Conservation (phyloP, 2,329 filamentous ascomycete species). For the Diaporthe australafricana region DNA sequence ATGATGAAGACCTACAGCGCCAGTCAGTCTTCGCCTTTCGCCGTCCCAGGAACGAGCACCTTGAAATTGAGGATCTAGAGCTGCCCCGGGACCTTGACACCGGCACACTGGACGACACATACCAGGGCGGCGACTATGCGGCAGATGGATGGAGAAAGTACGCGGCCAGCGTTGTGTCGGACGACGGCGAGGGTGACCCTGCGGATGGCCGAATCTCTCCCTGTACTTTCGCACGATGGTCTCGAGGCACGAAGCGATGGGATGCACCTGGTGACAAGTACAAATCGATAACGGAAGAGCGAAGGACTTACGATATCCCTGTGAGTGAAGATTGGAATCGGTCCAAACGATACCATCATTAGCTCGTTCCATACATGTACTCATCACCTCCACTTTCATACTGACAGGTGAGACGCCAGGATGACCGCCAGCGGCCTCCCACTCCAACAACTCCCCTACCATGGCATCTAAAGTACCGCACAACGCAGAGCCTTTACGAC, state of each 20-base stretch:
- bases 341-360: background rate
- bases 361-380: background rate
- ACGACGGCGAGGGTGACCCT: slow-evolving; percentile 53
- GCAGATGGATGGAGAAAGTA: slow-evolving; percentile 25
- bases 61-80: background rate
- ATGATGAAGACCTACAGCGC: slow-evolving; percentile 27
- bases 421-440: slow-evolving; percentile 32
- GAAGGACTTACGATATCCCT: slow-evolving; percentile 15
- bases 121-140: background rate
- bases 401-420: slow-evolving; percentile 17
- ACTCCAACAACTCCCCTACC: slow-evolving; percentile 32
- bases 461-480: slow-evolving; percentile 17
- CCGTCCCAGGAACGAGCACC: slow-evolving; percentile 38
- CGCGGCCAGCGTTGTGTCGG: slow-evolving; percentile 48
- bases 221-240: slow-evolving; percentile 53
- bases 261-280: slow-evolving; percentile 38
- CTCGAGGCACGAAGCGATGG: slow-evolving; percentile 49
- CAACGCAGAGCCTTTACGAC: slow-evolving; percentile 44
- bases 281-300: slow-evolving; percentile 19
- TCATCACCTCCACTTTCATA: background rate
- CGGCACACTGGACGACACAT: slow-evolving; percentile 15
- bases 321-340: slow-evolving; percentile 21
- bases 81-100: slow-evolving; percentile 28
- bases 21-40: slow-evolving; percentile 23
- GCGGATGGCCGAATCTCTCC: slow-evolving; percentile 53